These are phyloP conservation scores for Camellia japonica DNA, from an alignment of 148 eudicot genomes.

Conservation along the genomic window DNA sequence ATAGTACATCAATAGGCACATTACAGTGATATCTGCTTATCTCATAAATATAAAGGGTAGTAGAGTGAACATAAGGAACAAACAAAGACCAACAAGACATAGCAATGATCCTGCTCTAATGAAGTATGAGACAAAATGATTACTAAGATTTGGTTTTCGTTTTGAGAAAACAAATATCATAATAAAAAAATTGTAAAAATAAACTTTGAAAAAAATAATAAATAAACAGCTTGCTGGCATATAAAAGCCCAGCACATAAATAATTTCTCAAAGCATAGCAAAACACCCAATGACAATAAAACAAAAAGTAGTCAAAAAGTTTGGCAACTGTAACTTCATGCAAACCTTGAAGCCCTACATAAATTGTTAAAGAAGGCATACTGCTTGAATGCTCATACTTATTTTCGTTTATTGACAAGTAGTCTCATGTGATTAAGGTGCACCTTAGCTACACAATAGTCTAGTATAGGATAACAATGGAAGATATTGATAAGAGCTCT, in stretches of 20 bases:
- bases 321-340: background rate
- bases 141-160: background rate
- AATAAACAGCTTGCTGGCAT: background rate
- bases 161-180: background rate
- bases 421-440: no score
- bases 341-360: background rate
- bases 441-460: no score
- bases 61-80: no score
- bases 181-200: background rate
- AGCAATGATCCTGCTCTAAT: background rate
- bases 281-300: background rate
- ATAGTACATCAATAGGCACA: background rate
- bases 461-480: no score
- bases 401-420: background rate
- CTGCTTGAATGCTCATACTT: background rate
- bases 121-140: background rate
- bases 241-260: background rate
- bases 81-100: background rate
- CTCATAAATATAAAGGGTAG: background rate
- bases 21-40: background rate
- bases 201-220: background rate
- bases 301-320: background rate
- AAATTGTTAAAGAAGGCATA: background rate
- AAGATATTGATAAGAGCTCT: no score
- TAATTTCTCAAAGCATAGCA: background rate